phyloP scores from a whole-genome alignment of 768 basidiomycete species.

The Austroboletus festivus region DNA sequence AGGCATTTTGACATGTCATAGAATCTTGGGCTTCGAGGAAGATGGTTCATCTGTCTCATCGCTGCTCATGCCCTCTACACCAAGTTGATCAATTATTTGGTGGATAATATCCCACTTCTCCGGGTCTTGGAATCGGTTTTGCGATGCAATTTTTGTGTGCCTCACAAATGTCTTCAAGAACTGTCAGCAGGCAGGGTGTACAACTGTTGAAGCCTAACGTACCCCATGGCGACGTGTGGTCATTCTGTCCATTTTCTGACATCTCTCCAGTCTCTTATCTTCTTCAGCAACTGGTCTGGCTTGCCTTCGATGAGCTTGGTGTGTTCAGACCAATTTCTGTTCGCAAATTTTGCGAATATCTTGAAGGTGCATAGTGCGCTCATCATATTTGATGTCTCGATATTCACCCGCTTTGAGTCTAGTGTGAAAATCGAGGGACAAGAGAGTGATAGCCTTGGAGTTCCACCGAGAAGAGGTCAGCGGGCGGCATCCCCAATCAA shows the following conservation, averaged over 20 bases:
- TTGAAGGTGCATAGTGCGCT: too few relatives aligned
- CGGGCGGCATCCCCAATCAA: neutral
- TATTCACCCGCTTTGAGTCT: neutral
- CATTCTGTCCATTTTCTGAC: neutral
- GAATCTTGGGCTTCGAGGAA: neutral
- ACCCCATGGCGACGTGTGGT: neutral
- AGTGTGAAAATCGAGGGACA: neutral
- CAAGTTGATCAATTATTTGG: neutral
- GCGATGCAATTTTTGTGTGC: neutral
- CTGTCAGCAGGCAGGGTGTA: too few relatives aligned
- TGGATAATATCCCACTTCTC: neutral
- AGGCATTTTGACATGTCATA: neutral
- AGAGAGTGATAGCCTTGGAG: neutral
- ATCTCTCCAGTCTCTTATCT: neutral
- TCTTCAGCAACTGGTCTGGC: neutral
- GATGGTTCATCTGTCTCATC: neutral
- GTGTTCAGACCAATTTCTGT: neutral
- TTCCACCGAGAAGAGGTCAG: constrained; percentile 3
- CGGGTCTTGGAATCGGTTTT: neutral
- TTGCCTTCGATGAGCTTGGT: neutral
- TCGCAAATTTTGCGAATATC: too few relatives aligned
- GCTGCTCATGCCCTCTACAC: too few relatives aligned
- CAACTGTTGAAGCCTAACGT: neutral
- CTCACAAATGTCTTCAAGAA: neutral
- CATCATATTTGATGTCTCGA: too few relatives aligned